Base-by-base conservation (phyloP, 2,329 filamentous ascomycete genomes). In the Metarhizium humberi region DNA sequence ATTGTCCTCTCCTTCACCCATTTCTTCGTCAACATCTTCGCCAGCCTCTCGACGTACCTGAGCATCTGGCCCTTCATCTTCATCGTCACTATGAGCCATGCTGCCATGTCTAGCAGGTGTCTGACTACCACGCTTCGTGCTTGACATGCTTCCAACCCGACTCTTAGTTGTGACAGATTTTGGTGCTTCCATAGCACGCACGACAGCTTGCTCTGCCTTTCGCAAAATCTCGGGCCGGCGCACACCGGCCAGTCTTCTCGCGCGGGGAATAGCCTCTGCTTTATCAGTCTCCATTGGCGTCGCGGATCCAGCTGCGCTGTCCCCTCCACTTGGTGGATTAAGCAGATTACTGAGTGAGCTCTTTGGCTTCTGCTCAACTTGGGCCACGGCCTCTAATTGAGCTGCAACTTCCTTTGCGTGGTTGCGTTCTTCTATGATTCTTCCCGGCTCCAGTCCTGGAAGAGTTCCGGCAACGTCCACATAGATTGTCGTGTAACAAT, bases 401-500 rank as follows among this genome's bases (percentile, higher is more conserved):
- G 69, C 69, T 29, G 75, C 69, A 2, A 67, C 73, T 43, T 75
- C 75, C 55, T 71, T 71, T 3, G 68, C 73, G 5, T 69, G 71
- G 6, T 72, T 72, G 51, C 73, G 71, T 58, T 72, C 79, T 61
- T 70, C 79, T 60, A 74, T 75, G 55, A 75, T 69, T 56, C 71
- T 67, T 57, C 75, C 70, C 25, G 79, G 72, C 49, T 78, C 71
- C n/a, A 70, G 67, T 32, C 75, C 75, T 0, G 80, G 79, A 2
- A 90, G 71, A 3, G 75, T 76, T 46, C 80, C 80, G 2, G 83
- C 83, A 51, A 91, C 73, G 34, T 86, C 81, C 18, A 79, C 77
- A 66, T 90, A 94, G 16, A 95, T 75, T 51, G 84, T 79, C 1
- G 89, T 87, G 69, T 96, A 99, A 51, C 88, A 85, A 70, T 99